These are phyloP conservation scores for Adenanthera pavonina DNA, from an alignment of 306 rosid species.

Conservation along the genomic window DNA sequence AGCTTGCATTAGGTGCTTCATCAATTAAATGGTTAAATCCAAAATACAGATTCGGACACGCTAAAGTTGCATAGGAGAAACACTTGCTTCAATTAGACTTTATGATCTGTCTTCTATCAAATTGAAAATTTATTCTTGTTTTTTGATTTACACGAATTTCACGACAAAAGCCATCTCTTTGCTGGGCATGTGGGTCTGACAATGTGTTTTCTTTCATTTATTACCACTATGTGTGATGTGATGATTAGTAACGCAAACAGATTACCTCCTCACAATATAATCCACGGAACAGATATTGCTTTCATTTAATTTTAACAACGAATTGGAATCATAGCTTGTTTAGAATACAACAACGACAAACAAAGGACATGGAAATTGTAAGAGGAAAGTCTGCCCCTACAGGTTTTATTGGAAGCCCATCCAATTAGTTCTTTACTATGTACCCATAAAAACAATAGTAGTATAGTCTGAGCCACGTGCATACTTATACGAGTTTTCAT, in stretches of 20 bases:
- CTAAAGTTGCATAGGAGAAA: constrained; percentile 64
- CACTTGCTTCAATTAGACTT: constrained; percentile 66
- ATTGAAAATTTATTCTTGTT: background rate
- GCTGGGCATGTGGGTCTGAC: background rate
- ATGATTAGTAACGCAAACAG: constrained; percentile 33
- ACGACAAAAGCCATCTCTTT: background rate
- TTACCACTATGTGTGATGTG: background rate
- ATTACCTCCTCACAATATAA: constrained; percentile 1
- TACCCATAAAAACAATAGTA: no score
- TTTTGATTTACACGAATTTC: constrained; percentile 16
- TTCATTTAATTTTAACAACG: no score
- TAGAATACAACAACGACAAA: no score
- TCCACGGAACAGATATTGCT: no score
- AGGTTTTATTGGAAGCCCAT: no score
- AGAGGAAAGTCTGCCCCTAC: no score
- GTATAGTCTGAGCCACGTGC: no score
- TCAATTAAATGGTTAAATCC: background rate
- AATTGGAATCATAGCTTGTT: no score
- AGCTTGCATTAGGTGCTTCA: no score
- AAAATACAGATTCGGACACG: constrained; percentile 41
- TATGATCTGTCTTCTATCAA: constrained; percentile 21
- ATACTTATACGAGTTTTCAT: no score
- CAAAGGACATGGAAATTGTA: no score
- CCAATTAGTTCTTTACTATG: no score
- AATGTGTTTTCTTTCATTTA: background rate